A percentile compares a stretch with the other conserved stretches of the same genome.
Conservation (phyloP, 1,284 basidiomycete species). For the Cystobasidium slooffiae region DNA sequence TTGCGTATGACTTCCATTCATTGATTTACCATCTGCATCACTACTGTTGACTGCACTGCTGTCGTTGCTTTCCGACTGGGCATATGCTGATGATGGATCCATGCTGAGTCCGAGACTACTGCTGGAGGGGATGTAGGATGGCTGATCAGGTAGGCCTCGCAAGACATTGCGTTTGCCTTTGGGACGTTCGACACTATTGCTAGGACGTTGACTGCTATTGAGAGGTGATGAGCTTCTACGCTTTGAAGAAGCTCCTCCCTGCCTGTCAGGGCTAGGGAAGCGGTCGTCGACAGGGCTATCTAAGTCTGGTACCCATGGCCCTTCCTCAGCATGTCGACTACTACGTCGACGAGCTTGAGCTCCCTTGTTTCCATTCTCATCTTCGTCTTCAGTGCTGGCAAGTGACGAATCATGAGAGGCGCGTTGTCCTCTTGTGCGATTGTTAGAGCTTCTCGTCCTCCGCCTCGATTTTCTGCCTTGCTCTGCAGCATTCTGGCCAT, state of each 20-base stretch:
- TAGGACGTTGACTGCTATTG: neutral
- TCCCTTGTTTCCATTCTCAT: neutral
- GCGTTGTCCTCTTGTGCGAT: slow-evolving; percentile 43
- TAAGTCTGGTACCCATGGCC: slow-evolving; percentile 14
- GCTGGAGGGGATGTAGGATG: slow-evolving; percentile 6
- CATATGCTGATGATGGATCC: neutral
- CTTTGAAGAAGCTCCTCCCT: neutral
- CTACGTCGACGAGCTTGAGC: neutral
- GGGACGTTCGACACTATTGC: neutral
- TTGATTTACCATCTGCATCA: neutral
- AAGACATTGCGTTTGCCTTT: neutral
- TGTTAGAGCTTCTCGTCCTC: slow-evolving; percentile 23
- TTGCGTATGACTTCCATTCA: slow-evolving; percentile 1
- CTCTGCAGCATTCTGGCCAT: slow-evolving; percentile 45
- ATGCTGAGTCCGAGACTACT: slow-evolving; percentile 14
- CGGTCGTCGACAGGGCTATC: slow-evolving; percentile 7
- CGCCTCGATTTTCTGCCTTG: neutral
- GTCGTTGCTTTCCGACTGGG: neutral
- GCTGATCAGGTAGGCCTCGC: neutral
- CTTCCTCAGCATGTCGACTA: neutral
- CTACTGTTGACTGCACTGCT: slow-evolving; percentile 20
- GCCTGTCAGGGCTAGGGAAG: slow-evolving; percentile 6
- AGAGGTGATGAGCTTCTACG: slow-evolving; percentile 6
- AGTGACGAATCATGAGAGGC: slow-evolving; percentile 45
- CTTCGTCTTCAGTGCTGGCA: slow-evolving; percentile 47